A percentile compares a stretch with the other conserved stretches of the same genome.
phyloP scores from a whole-genome alignment of 192 early-diverging fungal genomes.

The Coemansia sp. region DNA sequence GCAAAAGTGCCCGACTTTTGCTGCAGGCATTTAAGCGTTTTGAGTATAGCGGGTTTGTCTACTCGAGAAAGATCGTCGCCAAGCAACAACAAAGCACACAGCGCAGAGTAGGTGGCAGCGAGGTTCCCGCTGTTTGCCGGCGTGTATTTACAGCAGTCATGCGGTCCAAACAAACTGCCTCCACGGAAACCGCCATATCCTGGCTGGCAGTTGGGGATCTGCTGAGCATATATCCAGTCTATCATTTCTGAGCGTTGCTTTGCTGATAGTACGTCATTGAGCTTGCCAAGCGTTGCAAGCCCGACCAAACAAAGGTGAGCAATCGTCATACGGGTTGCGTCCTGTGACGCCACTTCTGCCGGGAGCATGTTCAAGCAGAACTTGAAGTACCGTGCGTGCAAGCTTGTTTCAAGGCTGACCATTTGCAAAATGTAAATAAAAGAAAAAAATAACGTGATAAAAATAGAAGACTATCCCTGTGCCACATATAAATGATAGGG shows the following conservation, averaged over 20 bases:
- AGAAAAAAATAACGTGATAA: too few relatives aligned
- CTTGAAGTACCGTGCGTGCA: slow-evolving; percentile 73
- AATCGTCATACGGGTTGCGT: slow-evolving; percentile 85
- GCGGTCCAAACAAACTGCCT: slow-evolving; percentile 52
- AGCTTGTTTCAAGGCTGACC: slow-evolving; percentile 47
- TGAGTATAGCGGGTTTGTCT: slow-evolving; percentile 64
- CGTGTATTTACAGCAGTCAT: slow-evolving; percentile 19
- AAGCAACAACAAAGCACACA: slow-evolving; percentile 73
- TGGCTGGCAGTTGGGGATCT: slow-evolving; percentile 54
- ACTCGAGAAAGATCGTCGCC: slow-evolving; percentile 89
- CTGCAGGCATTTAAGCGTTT: slow-evolving; percentile 64
- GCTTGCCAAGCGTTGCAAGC: slow-evolving; percentile 72
- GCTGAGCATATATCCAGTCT: slow-evolving; percentile 97
- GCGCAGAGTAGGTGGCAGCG: slow-evolving; percentile 88
- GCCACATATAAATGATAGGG: too few relatives aligned
- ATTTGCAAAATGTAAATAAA: too few relatives aligned
- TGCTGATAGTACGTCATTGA: slow-evolving; percentile 56
- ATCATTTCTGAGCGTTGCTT: slow-evolving; percentile 68
- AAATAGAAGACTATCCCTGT: too few relatives aligned
- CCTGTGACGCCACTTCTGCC: slow-evolving; percentile 61
- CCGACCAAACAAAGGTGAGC: slow-evolving; percentile 79
- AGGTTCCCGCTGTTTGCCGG: slow-evolving; percentile 59
- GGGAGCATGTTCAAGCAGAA: slow-evolving; percentile 70
- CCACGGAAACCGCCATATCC: slow-evolving; percentile 55
- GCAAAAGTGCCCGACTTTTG: slow-evolving; percentile 74